phyloP scores from a whole-genome alignment of 2,329 filamentous ascomycete genomes.

The Fusarium clavum region DNA sequence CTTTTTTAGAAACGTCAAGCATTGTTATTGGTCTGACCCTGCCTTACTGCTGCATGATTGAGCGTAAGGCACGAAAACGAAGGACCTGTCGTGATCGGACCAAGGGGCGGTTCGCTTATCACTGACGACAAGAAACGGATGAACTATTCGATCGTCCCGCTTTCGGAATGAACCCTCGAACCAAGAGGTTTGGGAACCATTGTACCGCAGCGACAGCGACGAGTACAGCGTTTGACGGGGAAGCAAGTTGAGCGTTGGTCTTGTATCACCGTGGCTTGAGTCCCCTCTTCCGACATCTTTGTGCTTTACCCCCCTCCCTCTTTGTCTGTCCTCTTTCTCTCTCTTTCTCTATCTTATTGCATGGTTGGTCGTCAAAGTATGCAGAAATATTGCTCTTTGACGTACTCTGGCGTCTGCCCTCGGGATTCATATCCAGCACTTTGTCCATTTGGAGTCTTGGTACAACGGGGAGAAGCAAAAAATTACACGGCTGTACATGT shows the following conservation, averaged over 20 bases:
- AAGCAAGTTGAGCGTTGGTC: conserved; percentile 38
- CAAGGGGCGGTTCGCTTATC: conserved; percentile 11
- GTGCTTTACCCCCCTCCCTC: not conserved
- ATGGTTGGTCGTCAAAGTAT: conserved; percentile 24
- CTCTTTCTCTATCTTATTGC: conserved; percentile 7
- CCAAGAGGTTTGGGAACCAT: conserved; percentile 8
- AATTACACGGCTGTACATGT: not conserved
- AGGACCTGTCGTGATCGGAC: conserved; percentile 1
- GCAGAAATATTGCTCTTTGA: conserved; percentile 18
- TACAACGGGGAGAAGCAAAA: not conserved
- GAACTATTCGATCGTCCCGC: conserved; percentile 20
- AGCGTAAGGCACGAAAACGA: conserved; percentile 12
- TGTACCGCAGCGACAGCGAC: not conserved
- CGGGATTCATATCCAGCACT: not conserved
- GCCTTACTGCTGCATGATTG: not conserved
- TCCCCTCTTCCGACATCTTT: not conserved
- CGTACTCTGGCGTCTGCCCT: conserved; percentile 19
- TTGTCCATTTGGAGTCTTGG: conserved; percentile 16
- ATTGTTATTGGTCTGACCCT: not conserved
- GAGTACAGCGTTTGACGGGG: conserved; percentile 36
- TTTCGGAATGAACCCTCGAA: conserved; percentile 10
- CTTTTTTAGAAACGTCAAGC: not conserved
- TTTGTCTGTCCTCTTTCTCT: not conserved
- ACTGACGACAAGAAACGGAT: conserved; percentile 8
- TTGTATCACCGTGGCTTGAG: conserved; percentile 30